phyloP scores from a whole-genome alignment of 2,329 filamentous ascomycete genomes.

The Aspergillus flavus region DNA sequence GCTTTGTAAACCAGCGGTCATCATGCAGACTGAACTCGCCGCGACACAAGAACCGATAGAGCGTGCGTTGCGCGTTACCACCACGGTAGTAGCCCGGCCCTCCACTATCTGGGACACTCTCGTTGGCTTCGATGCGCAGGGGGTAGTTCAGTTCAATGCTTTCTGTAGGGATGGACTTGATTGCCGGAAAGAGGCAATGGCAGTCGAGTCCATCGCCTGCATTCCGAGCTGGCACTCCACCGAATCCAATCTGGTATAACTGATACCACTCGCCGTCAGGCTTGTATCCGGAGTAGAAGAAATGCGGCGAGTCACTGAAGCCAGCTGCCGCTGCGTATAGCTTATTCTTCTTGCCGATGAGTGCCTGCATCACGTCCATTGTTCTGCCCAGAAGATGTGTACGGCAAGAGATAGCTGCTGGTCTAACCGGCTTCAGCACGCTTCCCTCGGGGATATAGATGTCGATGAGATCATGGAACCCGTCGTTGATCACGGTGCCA shows the following conservation, averaged over 20 bases:
- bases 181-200: slow-evolving; percentile 54
- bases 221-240: slow-evolving; percentile 51
- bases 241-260: slow-evolving; percentile 55
- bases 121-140: slow-evolving; percentile 52
- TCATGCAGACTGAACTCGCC: slow-evolving; percentile 54
- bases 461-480: slow-evolving; percentile 54
- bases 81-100: slow-evolving; percentile 52
- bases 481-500: slow-evolving; percentile 53
- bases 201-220: slow-evolving; percentile 54
- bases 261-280: slow-evolving; percentile 53
- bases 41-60: slow-evolving; percentile 50
- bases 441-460: slow-evolving; percentile 50
- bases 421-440: slow-evolving; percentile 50
- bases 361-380: slow-evolving; percentile 54
- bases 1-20: slow-evolving; percentile 53
- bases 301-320: slow-evolving; percentile 54
- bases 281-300: slow-evolving; percentile 55
- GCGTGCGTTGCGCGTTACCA: slow-evolving; percentile 53
- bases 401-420: slow-evolving; percentile 51
- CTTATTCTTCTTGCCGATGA: slow-evolving; percentile 52
- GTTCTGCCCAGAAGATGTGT: slow-evolving; percentile 53
- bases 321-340: slow-evolving; percentile 53
- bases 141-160: slow-evolving; percentile 53
- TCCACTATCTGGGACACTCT: slow-evolving; percentile 52
- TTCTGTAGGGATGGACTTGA: slow-evolving; percentile 55